Evolutionary conservation across 495 filamentous ascomycete species (phyloP).

Genomic region (Penicillium roqueforti): DNA sequence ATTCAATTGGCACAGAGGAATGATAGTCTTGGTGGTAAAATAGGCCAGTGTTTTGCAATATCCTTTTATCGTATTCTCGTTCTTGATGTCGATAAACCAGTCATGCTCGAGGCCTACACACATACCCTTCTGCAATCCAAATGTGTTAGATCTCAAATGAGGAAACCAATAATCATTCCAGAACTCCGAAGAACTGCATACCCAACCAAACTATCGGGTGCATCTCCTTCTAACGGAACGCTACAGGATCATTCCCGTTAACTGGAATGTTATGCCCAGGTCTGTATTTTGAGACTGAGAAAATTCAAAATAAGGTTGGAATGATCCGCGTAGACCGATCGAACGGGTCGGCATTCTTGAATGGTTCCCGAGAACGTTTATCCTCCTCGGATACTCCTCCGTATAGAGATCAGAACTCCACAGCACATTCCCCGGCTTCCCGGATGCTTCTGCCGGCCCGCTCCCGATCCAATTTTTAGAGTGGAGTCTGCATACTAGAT

Average conservation of each 20-base stretch:
- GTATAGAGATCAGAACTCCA: background rate
- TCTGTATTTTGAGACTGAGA: background rate
- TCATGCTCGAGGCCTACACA: background rate
- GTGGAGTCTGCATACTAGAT: background rate
- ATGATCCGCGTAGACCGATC: slow-evolving; percentile 18
- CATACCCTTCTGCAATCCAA: background rate
- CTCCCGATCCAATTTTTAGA: background rate
- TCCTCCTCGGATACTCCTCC: background rate
- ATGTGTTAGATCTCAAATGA: background rate
- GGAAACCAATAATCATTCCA: background rate
- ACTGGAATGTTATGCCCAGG: background rate
- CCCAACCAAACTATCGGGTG: background rate
- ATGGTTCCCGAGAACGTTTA: slow-evolving; percentile 10
- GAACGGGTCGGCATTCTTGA: slow-evolving; percentile 19
- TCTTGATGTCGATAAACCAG: background rate
- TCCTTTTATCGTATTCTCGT: background rate
- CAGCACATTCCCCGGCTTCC: slow-evolving; percentile 8
- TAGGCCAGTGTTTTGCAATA: background rate
- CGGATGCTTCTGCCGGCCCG: slow-evolving; percentile 6
- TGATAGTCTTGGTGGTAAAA: background rate
- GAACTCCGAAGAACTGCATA: background rate
- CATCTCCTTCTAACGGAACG: background rate
- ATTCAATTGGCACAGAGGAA: background rate
- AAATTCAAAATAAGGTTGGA: background rate
- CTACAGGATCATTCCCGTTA: background rate